Evolutionary conservation across 495 filamentous ascomycete genomes (phyloP).

Genomic region (Neurospora cerealis): DNA sequence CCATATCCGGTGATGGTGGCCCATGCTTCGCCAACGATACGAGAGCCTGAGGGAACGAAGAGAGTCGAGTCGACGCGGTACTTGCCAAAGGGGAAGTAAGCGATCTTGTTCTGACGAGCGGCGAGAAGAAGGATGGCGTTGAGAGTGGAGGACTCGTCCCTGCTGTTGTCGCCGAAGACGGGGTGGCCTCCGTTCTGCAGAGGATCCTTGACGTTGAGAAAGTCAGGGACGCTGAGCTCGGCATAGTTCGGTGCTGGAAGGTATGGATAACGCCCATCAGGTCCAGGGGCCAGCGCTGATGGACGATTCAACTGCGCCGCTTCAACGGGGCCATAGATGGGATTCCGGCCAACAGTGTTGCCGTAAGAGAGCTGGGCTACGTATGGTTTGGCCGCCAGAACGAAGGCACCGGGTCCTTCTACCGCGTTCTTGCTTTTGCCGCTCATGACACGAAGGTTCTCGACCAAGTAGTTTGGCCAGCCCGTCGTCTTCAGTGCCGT

Average conservation of each 20-base stretch:
- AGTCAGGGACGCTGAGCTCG: constrained; percentile 20
- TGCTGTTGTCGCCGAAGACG: constrained; percentile 26
- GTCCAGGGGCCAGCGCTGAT: constrained; percentile 12
- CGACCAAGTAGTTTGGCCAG: constrained; percentile 31
- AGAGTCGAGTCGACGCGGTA: constrained; percentile 39
- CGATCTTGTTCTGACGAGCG: constrained; percentile 27
- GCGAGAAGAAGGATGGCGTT: constrained; percentile 29
- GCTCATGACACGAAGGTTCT: constrained; percentile 19
- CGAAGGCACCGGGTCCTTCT: constrained; percentile 16
- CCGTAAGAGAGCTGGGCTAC: constrained; percentile 27
- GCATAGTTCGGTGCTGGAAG: constrained; percentile 31
- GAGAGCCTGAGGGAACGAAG: constrained; percentile 45
- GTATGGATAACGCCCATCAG: constrained; percentile 22
- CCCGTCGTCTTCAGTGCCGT: constrained; percentile 24
- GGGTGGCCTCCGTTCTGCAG: constrained; percentile 30
- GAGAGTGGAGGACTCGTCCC: constrained; percentile 28
- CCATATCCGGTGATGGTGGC: constrained; percentile 40
- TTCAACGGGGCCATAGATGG: constrained; percentile 46
- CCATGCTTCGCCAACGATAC: constrained; percentile 39
- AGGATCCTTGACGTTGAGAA: constrained; percentile 36
- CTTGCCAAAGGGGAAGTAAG: constrained; percentile 39
- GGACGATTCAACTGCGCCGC: constrained; percentile 17
- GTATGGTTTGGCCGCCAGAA: constrained; percentile 13
- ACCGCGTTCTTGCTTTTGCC: constrained; percentile 22
- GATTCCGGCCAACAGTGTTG: constrained; percentile 51